Conservation (phyloP, 805 yeast species). For the Wickerhamiella australiensis region DNA sequence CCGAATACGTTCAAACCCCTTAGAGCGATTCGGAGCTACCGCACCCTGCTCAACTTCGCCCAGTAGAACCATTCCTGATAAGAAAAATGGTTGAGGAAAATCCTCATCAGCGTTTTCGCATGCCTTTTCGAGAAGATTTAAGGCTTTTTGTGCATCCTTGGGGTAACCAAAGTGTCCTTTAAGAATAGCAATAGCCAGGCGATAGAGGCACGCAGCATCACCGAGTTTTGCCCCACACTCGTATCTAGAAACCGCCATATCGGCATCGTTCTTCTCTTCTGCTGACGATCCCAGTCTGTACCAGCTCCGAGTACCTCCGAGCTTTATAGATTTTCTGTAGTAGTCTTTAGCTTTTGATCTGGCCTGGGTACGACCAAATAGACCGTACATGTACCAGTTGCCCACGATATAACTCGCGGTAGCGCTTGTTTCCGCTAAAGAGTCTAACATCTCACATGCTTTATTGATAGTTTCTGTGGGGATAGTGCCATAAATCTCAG, state of each 20-base stretch:
- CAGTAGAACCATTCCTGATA: constrained; percentile 28
- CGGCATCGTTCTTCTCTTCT: constrained; percentile 26
- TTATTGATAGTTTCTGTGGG: constrained; percentile 17
- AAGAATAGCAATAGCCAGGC: constrained; percentile 29
- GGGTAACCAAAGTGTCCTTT: constrained; percentile 27
- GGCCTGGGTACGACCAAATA: constrained; percentile 21
- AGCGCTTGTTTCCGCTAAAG: constrained; percentile 17
- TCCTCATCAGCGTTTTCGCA: constrained; percentile 29
- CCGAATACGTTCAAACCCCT: constrained; percentile 26
- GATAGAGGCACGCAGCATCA: constrained; percentile 32
- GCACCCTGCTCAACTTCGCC: constrained; percentile 25
- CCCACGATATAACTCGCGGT: constrained; percentile 25
- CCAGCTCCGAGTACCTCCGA: constrained; percentile 28
- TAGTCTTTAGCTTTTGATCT: constrained; percentile 20
- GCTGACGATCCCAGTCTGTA: constrained; percentile 29
- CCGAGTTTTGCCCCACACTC: constrained; percentile 28
- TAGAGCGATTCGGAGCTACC: constrained; percentile 2
- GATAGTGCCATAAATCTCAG: constrained; percentile 25
- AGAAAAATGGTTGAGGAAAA: constrained; percentile 31
- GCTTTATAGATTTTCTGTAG: constrained; percentile 26
- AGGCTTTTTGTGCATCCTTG: constrained; percentile 21
- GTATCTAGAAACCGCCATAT: constrained; percentile 26
- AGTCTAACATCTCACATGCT: constrained; percentile 20
- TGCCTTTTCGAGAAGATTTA: constrained; percentile 22
- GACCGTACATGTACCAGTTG: constrained; percentile 24